Evolutionary conservation across 139 green algal species (phyloP).

Genomic region (Nannochloris sp.): DNA sequence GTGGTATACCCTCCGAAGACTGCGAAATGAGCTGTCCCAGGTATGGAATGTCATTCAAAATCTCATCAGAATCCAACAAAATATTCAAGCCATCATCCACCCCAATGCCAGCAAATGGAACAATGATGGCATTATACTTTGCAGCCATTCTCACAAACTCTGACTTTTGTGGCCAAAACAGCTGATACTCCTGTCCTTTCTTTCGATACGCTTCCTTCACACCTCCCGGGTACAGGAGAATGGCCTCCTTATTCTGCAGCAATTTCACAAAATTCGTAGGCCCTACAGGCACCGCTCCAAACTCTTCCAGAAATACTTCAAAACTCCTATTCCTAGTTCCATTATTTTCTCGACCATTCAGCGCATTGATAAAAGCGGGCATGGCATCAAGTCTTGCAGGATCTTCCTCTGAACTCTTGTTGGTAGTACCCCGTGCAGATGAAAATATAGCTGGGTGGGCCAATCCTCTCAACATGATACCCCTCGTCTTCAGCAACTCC

Average conservation of each 20-base stretch:
- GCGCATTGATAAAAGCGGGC: not conserved
- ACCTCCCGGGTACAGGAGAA: slow-evolving; percentile 86
- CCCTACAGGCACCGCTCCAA: slow-evolving; percentile 82
- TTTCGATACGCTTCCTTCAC: slow-evolving; percentile 68
- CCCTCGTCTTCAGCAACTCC: slow-evolving; percentile 53
- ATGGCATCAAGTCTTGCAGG: slow-evolving; percentile 10
- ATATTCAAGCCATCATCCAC: slow-evolving; percentile 61
- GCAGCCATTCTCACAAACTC: slow-evolving; percentile 92
- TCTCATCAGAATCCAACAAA: slow-evolving; percentile 44
- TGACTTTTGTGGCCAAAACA: slow-evolving; percentile 78
- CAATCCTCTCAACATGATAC: slow-evolving; percentile 65
- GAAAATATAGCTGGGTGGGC: slow-evolving; percentile 59
- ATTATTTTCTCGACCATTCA: slow-evolving; percentile 2
- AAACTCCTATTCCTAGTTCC: slow-evolving; percentile 20
- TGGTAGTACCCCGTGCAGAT: not conserved
- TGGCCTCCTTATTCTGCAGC: slow-evolving; percentile 57
- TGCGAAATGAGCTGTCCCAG: slow-evolving; percentile 41
- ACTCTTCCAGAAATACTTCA: slow-evolving; percentile 61
- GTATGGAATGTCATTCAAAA: slow-evolving; percentile 41
- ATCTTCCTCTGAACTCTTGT: not conserved
- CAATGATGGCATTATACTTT: slow-evolving; percentile 79
- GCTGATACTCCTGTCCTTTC: slow-evolving; percentile 78
- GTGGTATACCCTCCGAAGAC: slow-evolving; percentile 8
- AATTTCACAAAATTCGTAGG: slow-evolving; percentile 68
- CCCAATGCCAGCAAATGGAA: slow-evolving; percentile 86